phyloP scores from a whole-genome alignment of 1,284 basidiomycete genomes.

The Lignosus rhinocerotis region DNA sequence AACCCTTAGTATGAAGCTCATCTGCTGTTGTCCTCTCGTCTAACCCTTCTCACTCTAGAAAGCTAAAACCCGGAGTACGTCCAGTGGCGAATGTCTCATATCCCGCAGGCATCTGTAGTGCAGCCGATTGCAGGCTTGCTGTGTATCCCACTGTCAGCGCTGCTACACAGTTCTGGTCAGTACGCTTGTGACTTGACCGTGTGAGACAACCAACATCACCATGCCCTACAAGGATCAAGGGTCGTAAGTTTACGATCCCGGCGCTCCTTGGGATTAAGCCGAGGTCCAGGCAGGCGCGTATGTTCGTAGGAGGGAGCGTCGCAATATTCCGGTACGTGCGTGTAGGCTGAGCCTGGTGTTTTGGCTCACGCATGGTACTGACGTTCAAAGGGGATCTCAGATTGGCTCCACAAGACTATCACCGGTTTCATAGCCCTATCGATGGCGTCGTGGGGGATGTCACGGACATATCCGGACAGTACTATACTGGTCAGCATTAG shows the following conservation, averaged over 20 bases:
- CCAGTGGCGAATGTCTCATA: slow-evolving; percentile 64
- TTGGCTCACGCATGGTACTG: background rate
- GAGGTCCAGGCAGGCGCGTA: slow-evolving; percentile 40
- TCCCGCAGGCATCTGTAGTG: slow-evolving; percentile 55
- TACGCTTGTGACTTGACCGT: slow-evolving; percentile 9
- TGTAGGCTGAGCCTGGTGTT: background rate
- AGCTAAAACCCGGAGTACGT: slow-evolving; percentile 64
- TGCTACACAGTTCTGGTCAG: slow-evolving; percentile 66
- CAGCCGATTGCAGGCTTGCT: slow-evolving; percentile 76
- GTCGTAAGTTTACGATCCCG: slow-evolving; percentile 68
- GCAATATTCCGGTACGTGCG: slow-evolving; percentile 53
- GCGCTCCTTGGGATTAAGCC: slow-evolving; percentile 51
- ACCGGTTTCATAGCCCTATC: slow-evolving; percentile 81
- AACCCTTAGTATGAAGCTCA: background rate
- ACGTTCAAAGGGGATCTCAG: slow-evolving; percentile 30
- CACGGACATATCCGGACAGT: slow-evolving; percentile 54
- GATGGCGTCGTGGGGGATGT: slow-evolving; percentile 57
- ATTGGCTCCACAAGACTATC: slow-evolving; percentile 82
- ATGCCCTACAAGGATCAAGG: slow-evolving; percentile 63
- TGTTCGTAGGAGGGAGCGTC: slow-evolving; percentile 50
- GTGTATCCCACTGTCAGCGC: slow-evolving; percentile 62
- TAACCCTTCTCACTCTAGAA: slow-evolving; percentile 35
- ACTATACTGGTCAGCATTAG: slow-evolving; percentile 50
- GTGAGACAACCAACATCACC: background rate
- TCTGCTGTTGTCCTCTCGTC: background rate